Percentiles rank a stretch among this genome's conserved stretches.
phyloP scores from a whole-genome alignment of 495 filamentous ascomycete genomes.

The Penicillium waksmanii region DNA sequence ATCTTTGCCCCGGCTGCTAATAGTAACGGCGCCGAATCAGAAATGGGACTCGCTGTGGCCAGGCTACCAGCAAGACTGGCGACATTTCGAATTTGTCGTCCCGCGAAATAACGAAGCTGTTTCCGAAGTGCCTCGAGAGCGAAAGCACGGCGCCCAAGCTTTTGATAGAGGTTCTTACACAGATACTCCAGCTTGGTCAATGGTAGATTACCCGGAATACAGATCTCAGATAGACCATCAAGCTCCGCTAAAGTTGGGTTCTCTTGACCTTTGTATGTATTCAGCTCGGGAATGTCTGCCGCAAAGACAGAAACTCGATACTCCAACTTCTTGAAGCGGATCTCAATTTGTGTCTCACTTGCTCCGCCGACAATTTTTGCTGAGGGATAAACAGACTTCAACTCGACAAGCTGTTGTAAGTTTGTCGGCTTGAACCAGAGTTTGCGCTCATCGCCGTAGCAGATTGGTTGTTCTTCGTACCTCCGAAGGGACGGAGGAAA shows the following conservation, averaged over 20 bases:
- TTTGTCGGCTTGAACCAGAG: not conserved
- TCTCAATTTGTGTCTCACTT: slow-evolving; percentile 1
- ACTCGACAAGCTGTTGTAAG: not conserved
- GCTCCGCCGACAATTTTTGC: slow-evolving; percentile 2
- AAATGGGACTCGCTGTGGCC: slow-evolving; percentile 1
- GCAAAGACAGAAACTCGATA: slow-evolving; percentile 1
- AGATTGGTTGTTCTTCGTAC: not conserved
- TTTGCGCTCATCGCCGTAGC: slow-evolving; percentile 2
- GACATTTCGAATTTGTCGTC: slow-evolving; percentile 1
- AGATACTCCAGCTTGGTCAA: slow-evolving; percentile 1
- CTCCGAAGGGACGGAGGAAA: not conserved
- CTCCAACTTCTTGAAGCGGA: not conserved
- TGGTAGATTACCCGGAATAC: not conserved
- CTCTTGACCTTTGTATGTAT: not conserved
- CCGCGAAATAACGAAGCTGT: slow-evolving; percentile 2
- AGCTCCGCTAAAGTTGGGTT: not conserved
- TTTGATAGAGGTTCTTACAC: not conserved
- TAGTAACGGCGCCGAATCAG: not conserved
- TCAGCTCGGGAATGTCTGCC: not conserved
- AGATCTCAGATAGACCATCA: not conserved
- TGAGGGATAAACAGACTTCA: not conserved
- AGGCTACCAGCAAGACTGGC: slow-evolving; percentile 2
- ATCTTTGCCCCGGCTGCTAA: not conserved
- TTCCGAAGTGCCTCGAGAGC: not conserved
- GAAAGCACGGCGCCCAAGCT: not conserved